Evolutionary conservation across 129 eudicot genomes (phyloP).

Genomic region (Flaveria brownii): DNA sequence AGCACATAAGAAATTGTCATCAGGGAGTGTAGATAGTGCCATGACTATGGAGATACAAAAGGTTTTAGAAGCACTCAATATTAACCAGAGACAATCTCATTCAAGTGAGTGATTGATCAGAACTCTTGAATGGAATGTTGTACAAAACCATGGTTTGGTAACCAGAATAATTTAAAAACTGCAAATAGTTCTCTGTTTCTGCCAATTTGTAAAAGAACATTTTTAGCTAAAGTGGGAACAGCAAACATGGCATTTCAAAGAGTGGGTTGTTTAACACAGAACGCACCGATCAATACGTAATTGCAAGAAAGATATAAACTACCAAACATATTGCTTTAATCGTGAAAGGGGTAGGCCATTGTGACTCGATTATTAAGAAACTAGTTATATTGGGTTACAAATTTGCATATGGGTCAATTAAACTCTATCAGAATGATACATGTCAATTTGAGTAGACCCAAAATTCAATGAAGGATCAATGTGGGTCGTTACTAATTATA

Average conservation of each 20-base stretch:
- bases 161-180: background rate
- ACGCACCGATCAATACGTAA: no score
- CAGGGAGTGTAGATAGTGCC: slow-evolving; percentile 98
- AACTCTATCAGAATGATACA: no score
- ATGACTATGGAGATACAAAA: slow-evolving; percentile 96
- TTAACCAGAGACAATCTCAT: slow-evolving; percentile 62
- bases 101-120: slow-evolving; percentile 41
- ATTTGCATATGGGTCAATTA: no score
- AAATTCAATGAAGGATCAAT: no score
- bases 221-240: background rate
- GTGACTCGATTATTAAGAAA: no score
- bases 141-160: slow-evolving; percentile 6
- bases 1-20: slow-evolving; percentile 80
- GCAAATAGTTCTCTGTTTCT: background rate
- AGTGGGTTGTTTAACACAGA: no score
- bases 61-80: slow-evolving; percentile 70
- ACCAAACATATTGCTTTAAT: no score
- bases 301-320: no score
- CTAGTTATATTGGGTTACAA: no score
- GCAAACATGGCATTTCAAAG: background rate
- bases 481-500: no score
- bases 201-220: background rate
- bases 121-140: background rate
- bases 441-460: no score
- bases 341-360: no score